These are phyloP conservation scores for Ascochyta fabae DNA, from an alignment of 2,329 filamentous ascomycete species.

Conservation along the genomic window DNA sequence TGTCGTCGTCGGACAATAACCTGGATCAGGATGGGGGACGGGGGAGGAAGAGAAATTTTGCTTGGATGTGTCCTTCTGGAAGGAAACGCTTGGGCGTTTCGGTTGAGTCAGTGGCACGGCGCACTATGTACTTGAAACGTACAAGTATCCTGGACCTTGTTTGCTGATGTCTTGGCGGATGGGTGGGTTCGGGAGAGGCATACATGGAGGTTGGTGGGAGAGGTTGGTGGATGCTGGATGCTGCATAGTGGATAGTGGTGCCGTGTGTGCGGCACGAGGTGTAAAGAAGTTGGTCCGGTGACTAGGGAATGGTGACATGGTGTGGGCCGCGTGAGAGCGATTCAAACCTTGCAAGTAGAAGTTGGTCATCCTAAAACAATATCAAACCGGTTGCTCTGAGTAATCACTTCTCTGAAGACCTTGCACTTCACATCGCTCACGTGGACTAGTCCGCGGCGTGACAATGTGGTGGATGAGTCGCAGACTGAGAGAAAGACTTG, in stretches of 20 bases:
- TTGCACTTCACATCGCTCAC: too few relatives aligned
- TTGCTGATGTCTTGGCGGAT: constrained; percentile 2
- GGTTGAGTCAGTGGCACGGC: neutral
- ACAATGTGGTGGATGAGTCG: too few relatives aligned
- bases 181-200: neutral
- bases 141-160: constrained; percentile 8
- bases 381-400: too few relatives aligned
- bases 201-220: too few relatives aligned
- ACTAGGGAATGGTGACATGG: neutral
- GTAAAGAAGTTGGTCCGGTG: neutral
- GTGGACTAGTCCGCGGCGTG: too few relatives aligned
- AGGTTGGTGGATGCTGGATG: too few relatives aligned
- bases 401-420: too few relatives aligned
- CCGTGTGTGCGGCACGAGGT: neutral
- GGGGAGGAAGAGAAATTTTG: constrained; percentile 7
- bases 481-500: too few relatives aligned
- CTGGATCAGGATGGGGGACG: constrained; percentile 3
- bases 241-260: neutral
- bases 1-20: constrained; percentile 1
- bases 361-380: too few relatives aligned
- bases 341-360: too few relatives aligned
- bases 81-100: constrained; percentile 13
- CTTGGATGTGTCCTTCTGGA: constrained; percentile 4
- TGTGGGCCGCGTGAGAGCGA: neutral
- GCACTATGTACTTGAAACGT: constrained; percentile 1